Percentiles rank a stretch among this genome's conserved stretches.
Evolutionary conservation across 2,329 filamentous ascomycete genomes (phyloP).

Genomic region (Whalleya microplaca): DNA sequence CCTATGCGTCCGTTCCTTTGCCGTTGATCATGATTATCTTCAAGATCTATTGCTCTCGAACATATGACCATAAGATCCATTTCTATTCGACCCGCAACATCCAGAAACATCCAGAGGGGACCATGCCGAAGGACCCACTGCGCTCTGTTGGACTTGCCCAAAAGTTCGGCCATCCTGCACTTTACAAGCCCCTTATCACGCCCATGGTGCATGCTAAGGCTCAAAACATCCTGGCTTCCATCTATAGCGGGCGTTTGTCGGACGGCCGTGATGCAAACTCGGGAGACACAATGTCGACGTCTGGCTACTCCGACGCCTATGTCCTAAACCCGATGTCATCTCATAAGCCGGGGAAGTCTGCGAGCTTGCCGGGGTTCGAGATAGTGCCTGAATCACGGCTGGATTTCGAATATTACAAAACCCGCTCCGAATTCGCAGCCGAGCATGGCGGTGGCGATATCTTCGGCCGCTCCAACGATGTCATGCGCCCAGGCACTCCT

Average conservation of each 20-base stretch:
- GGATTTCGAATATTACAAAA: conserved; percentile 91
- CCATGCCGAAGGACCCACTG: conserved; percentile 54
- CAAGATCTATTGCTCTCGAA: conserved; percentile 79
- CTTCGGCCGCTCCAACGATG: conserved; percentile 63
- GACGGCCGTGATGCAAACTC: conserved; percentile 66
- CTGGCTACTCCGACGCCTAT: conserved; percentile 82
- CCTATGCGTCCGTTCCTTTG: conserved; percentile 72
- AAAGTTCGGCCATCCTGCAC: conserved; percentile 86
- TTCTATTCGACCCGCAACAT: conserved; percentile 75
- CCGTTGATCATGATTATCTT: conserved; percentile 79
- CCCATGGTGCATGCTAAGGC: conserved; percentile 95
- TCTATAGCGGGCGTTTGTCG: conserved; percentile 81
- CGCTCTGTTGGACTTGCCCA: conserved; percentile 71
- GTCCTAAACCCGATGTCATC: conserved; percentile 77
- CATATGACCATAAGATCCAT: conserved; percentile 78
- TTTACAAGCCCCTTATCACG: conserved; percentile 87
- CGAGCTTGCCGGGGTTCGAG: conserved; percentile 74
- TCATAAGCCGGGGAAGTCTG: conserved; percentile 52
- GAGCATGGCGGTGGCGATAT: conserved; percentile 80
- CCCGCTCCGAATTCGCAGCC: conserved; percentile 83
- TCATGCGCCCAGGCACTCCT: conserved; percentile 65
- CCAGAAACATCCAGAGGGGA: conserved; percentile 48
- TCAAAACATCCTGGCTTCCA: conserved; percentile 80
- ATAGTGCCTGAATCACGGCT: conserved; percentile 84
- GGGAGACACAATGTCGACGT: conserved; percentile 60